These are phyloP conservation scores for Pascua sp. DNA, from an alignment of 1,284 basidiomycete species.

Conservation along the genomic window DNA sequence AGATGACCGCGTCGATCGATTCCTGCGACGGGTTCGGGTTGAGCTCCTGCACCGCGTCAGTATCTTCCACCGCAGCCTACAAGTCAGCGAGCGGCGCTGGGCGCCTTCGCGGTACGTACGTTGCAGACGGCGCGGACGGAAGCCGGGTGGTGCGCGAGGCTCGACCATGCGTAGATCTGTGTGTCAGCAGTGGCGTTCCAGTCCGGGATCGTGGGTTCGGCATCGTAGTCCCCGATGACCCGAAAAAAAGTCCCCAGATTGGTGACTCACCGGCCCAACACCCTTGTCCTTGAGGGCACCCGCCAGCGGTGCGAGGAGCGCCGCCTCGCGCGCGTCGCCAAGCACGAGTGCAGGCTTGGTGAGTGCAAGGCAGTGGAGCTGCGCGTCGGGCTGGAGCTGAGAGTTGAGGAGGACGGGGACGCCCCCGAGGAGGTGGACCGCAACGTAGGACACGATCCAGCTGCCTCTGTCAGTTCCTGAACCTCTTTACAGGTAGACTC, in stretches of 20 bases:
- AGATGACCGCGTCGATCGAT: conserved; percentile 3
- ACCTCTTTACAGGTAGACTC: background rate
- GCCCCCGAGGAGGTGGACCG: conserved; percentile 36
- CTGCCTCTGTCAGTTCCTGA: background rate
- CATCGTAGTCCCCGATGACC: too few species aligned
- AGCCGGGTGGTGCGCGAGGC: background rate
- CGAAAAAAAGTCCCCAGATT: background rate
- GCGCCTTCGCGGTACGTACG: too few species aligned
- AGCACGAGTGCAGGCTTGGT: conserved; percentile 27
- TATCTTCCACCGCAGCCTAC: too few species aligned
- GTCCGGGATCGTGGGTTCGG: too few species aligned
- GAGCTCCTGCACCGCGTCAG: background rate
- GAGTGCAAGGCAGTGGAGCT: conserved; percentile 27
- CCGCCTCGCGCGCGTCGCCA: conserved; percentile 28
- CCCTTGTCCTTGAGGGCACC: background rate
- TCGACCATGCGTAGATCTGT: background rate
- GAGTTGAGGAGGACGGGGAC: conserved; percentile 31
- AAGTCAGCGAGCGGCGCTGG: too few species aligned
- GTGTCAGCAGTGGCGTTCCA: too few species aligned
- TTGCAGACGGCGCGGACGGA: background rate
- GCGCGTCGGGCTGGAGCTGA: conserved; percentile 11
- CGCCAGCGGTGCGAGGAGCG: conserved; percentile 16
- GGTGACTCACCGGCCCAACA: background rate
- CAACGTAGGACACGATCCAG: conserved; percentile 22
- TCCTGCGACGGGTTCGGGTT: background rate